Percentiles rank a stretch among this genome's conserved stretches.
Evolutionary conservation across 2,329 filamentous ascomycete genomes (phyloP).

Genomic region (Huntiella bhutanensis): DNA sequence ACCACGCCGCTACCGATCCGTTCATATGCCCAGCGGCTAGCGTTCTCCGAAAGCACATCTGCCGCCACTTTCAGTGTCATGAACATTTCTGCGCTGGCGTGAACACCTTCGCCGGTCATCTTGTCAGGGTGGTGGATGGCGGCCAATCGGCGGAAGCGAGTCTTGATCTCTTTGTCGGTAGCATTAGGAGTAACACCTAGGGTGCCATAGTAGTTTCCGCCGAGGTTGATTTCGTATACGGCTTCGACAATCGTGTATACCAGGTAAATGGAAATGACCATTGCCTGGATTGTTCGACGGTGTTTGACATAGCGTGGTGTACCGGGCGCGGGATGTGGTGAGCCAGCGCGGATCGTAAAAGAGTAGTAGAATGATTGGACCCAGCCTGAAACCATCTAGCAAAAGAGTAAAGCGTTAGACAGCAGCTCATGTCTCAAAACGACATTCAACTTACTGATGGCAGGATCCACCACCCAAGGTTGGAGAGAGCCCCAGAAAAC

Average conservation of each 20-base stretch:
- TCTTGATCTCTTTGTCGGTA: conserved; percentile 61
- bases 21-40: conserved; percentile 71
- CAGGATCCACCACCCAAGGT: conserved; percentile 31
- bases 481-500: conserved; percentile 24
- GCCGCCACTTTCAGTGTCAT: conserved; percentile 67
- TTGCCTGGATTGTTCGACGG: conserved; percentile 63
- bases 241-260: conserved; percentile 85
- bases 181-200: conserved; percentile 52
- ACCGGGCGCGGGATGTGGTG: conserved; percentile 55
- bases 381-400: conserved; percentile 57
- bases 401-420: background rate
- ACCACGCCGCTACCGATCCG: conserved; percentile 61
- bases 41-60: conserved; percentile 62
- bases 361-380: conserved; percentile 70
- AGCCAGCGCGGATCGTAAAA: conserved; percentile 74
- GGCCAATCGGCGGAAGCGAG: conserved; percentile 61
- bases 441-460: conserved; percentile 22
- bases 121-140: conserved; percentile 75
- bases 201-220: conserved; percentile 60
- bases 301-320: conserved; percentile 51
- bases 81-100: conserved; percentile 34
- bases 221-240: conserved; percentile 55
- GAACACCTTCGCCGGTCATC: conserved; percentile 18
- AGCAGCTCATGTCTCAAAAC: background rate
- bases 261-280: conserved; percentile 69